A percentile compares a stretch with the other conserved stretches of the same genome.
These are phyloP conservation scores for Wilcoxina mikolae DNA, from an alignment of 495 filamentous ascomycete species.

Conservation along the genomic window DNA sequence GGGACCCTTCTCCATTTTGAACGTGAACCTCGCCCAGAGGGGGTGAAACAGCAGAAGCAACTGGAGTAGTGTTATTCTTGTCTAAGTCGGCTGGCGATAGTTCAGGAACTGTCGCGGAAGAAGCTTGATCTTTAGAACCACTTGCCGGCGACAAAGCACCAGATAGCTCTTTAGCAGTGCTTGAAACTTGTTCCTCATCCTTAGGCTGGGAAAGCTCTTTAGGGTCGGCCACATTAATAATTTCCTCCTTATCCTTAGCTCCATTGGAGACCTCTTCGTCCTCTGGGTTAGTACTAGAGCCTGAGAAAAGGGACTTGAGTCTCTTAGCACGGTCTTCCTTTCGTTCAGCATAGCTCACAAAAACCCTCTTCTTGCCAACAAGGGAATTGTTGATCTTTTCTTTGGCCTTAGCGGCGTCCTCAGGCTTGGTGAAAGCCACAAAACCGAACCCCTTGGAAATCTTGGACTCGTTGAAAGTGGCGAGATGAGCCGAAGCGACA, in stretches of 20 bases:
- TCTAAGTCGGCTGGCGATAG: no score
- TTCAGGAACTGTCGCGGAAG: no score
- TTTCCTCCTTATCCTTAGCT: background rate
- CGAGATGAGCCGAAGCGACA: constrained; percentile 86
- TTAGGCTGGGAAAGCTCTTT: background rate
- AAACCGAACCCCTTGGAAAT: constrained; percentile 98
- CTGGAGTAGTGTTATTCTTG: no score
- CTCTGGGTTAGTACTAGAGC: background rate
- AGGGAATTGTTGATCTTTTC: constrained; percentile 68
- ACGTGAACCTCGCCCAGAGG: no score
- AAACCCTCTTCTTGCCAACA: constrained; percentile 27
- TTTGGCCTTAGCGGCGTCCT: constrained; percentile 71
- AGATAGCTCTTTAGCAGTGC: background rate
- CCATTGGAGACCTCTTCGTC: background rate
- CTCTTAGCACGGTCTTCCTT: constrained; percentile 28
- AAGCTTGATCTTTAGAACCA: background rate
- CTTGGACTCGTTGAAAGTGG: constrained; percentile 63
- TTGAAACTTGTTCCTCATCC: background rate
- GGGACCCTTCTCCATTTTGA: background rate
- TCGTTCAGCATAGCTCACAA: constrained; percentile 26
- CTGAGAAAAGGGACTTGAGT: constrained; percentile 14
- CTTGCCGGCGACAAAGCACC: no score
- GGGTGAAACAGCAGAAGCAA: no score
- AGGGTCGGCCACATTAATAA: background rate
- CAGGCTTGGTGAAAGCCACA: constrained; percentile 87